Evolutionary conservation across 2,329 filamentous ascomycete genomes (phyloP).

Genomic region (Colletotrichum euphorbiae): DNA sequence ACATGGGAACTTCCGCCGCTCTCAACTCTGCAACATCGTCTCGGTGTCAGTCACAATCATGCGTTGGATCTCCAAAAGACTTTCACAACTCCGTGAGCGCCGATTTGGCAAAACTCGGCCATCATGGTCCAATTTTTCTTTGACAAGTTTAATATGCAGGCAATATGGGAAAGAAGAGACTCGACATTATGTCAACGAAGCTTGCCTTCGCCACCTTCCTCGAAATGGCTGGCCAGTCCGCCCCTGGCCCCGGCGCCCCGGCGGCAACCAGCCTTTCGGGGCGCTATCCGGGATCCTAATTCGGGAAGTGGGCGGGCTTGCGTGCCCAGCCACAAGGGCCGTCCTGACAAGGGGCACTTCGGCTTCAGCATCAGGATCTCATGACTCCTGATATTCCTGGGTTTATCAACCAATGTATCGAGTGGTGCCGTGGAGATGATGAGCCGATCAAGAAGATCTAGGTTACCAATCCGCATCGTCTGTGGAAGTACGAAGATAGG

Average conservation of each 20-base stretch:
- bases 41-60: constrained; percentile 8
- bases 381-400: constrained; percentile 8
- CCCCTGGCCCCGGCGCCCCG: constrained; percentile 16
- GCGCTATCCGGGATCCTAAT: constrained; percentile 23
- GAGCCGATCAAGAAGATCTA: neutral
- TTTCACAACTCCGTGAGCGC: constrained; percentile 7
- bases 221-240: constrained; percentile 15
- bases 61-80: neutral
- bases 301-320: constrained; percentile 38
- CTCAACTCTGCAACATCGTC: neutral
- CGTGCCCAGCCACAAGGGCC: constrained; percentile 20
- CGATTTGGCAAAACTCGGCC: too few relatives aligned
- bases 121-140: too few relatives aligned
- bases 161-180: constrained; percentile 9
- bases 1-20: constrained; percentile 15
- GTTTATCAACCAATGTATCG: constrained; percentile 11
- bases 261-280: constrained; percentile 23
- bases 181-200: neutral
- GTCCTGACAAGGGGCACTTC: constrained; percentile 4
- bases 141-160: constrained; percentile 7
- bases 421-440: constrained; percentile 13
- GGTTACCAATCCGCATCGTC: constrained; percentile 9
- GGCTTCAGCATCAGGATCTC: constrained; percentile 16
- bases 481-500: constrained; percentile 6
- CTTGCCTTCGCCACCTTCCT: constrained; percentile 13